Base-by-base conservation (phyloP, 805 yeast genomes). In the Nakazawaea peltata region DNA sequence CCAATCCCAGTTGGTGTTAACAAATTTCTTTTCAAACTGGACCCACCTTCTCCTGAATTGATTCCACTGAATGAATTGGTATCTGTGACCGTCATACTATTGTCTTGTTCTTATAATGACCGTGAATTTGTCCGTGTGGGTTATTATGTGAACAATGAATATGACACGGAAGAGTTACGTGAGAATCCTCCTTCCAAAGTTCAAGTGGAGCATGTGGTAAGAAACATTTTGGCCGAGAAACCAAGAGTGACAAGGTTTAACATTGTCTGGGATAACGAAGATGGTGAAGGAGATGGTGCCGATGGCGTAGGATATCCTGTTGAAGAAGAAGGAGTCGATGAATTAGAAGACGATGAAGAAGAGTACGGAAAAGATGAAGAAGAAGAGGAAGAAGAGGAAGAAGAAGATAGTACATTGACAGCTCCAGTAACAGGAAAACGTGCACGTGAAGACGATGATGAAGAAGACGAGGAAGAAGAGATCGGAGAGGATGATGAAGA, bases 1-100 rank as follows among this genome's bases (percentile, higher is more conserved):
- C 99, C 99, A 0, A 95, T 92, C 2, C 99, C 98, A 0, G 95
- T 92, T 2, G 99, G 99, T 1, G 77, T 90, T 27, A 92, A 92
- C 54, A 87, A 90, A 57, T 92, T 92, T 50, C 70, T 88, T 9
- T 82, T 92, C 56, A 76, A 84, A 14, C 97, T 97, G 0, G 97
- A 94, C 50, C 95, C 99, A 0, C 99, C 99, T 1, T 77, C 90
- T 1, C 94, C 97, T 0, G 97, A 90, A 47, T 60, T 88, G 46
- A 92, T 92, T 45, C 99, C 99, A 0, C 96, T 96, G 3, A 80
- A 86, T 45, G 98, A 92, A 55, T 69, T 92, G 43, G 97, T 92
- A 11, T 77, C 90, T 42, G 97, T 92, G 28, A 92, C 99, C 0
- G 98, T 92, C 21, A 88, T 92, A 39, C 63, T 92, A 38, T 66